Evolutionary conservation across 495 filamentous ascomycete genomes (phyloP), one percentile per base, ranked within the genome.

Genomic region (Penicillium cosmopolitanum): DNA sequence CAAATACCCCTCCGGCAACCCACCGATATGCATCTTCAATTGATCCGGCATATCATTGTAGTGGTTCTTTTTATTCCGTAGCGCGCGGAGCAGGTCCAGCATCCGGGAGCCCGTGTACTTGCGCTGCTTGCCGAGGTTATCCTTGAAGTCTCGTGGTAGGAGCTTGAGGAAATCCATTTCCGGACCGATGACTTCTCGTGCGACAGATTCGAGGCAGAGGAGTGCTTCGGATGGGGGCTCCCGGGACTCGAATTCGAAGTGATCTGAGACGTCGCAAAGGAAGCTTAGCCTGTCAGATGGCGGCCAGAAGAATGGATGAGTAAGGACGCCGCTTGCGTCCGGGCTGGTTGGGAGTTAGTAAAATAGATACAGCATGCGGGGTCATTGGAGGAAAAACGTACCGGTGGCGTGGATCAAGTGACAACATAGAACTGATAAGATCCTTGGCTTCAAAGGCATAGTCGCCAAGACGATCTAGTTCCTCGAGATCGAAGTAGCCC

Each of bases 221-320:
- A 98, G 84, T 4, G 84, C 77, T 7, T 76, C 71, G 0, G 90
- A 93, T 2, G 87, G 88, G 2, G 90, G 88, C 42, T 96, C 91
- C 34, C 90, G 85, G 4, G 86, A 84, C 70, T 97, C 94, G 55
- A 91, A 89, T 68, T 98, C 95, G 65, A 96, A 97, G 67, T 95
- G 91, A 66, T 98, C 95, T 0, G 91, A 96, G 28, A 95, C 90
- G 56, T 97, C 91, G 66, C 92, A 94, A 16, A 98, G 84, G 75
- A 98, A 98, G 31, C 83, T 84, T 23, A 98, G 86, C 15, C 92
- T 86, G 64, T 96, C 93, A 64, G 94, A 92, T 1, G 89, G 70
- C 2, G 84, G 75, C 95, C 95, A 98, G 83, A 98, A 98, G 80
- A 97, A 98, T 0, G 95, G 95, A 67, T 98, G 95, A 28, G 88